Conservation (phyloP, 1,284 basidiomycete genomes). For the Boletellus deceptivus region DNA sequence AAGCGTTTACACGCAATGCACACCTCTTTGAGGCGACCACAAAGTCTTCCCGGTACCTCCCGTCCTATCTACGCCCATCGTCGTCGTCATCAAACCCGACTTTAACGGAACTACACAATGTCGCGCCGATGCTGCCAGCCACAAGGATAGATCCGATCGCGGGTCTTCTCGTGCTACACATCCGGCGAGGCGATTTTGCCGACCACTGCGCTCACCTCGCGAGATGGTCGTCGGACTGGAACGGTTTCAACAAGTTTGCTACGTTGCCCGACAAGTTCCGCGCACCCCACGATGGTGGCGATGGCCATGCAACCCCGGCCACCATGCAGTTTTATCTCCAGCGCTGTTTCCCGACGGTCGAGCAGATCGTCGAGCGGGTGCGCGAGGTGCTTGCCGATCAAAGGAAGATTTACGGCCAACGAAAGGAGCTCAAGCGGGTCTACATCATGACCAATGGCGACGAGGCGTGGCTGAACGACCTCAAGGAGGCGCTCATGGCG, state of each 20-base stretch:
- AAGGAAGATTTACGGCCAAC: slow-evolving; percentile 9
- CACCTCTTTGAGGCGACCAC: slow-evolving; percentile 30
- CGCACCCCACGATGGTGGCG: slow-evolving; percentile 21
- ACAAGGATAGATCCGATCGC: slow-evolving; percentile 24
- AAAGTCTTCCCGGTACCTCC: slow-evolving; percentile 19
- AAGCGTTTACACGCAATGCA: slow-evolving; percentile 37
- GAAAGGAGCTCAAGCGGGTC: slow-evolving; percentile 32
- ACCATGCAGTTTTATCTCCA: slow-evolving; percentile 34
- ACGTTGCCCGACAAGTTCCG: slow-evolving; percentile 39
- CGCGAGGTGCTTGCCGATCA: slow-evolving; percentile 36
- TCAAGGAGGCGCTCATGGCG: slow-evolving; percentile 32
- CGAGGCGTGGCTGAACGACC: slow-evolving; percentile 33
- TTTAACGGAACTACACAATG: slow-evolving; percentile 21
- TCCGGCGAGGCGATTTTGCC: slow-evolving; percentile 40
- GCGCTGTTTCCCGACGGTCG: slow-evolving; percentile 50
- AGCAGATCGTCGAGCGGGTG: slow-evolving; percentile 44
- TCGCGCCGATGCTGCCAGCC: slow-evolving; percentile 25
- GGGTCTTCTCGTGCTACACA: slow-evolving; percentile 36
- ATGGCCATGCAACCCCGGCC: slow-evolving; percentile 28
- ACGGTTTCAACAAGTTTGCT: slow-evolving; percentile 47
- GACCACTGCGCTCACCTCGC: slow-evolving; percentile 33
- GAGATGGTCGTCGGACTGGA: slow-evolving; percentile 31
- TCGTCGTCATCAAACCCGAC: slow-evolving; percentile 1
- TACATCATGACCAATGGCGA: slow-evolving; percentile 46
- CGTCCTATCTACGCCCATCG: slow-evolving; percentile 24